These are phyloP conservation scores for Aspergillus biplanus DNA, from an alignment of 495 filamentous ascomycete genomes.

Conservation along the genomic window DNA sequence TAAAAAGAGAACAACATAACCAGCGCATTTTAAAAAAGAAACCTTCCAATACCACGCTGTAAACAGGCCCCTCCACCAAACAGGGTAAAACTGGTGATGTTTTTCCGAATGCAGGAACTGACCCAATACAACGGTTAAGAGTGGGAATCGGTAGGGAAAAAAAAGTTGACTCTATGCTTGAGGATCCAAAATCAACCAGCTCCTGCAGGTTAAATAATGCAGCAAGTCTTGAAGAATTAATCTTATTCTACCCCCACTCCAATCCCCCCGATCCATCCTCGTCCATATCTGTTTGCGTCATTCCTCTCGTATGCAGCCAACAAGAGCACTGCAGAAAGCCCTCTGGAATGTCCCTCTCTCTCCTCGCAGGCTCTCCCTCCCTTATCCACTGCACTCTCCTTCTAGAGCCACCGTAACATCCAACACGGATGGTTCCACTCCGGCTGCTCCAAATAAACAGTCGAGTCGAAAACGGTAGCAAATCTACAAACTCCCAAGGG, in stretches of 20 bases:
- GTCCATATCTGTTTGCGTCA: slow-evolving; percentile 24
- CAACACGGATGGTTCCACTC: slow-evolving; percentile 8
- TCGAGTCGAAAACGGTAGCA: slow-evolving; percentile 1
- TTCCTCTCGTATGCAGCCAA: slow-evolving; percentile 5
- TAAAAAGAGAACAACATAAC: too few species aligned
- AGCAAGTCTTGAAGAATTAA: neutral
- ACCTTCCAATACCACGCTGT: slow-evolving; percentile 15
- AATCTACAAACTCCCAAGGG: neutral
- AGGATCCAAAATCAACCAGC: neutral
- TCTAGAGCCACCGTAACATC: slow-evolving; percentile 8
- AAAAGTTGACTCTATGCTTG: neutral
- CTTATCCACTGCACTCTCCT: neutral
- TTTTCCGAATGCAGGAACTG: slow-evolving; percentile 22
- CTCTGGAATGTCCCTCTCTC: slow-evolving; percentile 14
- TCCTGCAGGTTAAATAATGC: neutral
- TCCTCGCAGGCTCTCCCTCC: neutral
- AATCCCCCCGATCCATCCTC: slow-evolving; percentile 7
- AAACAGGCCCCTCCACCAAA: neutral
- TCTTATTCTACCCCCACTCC: neutral
- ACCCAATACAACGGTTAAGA: slow-evolving; percentile 1
- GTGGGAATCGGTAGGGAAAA: neutral
- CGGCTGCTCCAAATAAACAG: slow-evolving; percentile 7
- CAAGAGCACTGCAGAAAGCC: neutral
- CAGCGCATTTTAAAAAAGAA: slow-evolving; percentile 5
- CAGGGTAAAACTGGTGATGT: slow-evolving; percentile 16